Conservation (phyloP, 345 rosid species). For the Citrus hindsii region DNA sequence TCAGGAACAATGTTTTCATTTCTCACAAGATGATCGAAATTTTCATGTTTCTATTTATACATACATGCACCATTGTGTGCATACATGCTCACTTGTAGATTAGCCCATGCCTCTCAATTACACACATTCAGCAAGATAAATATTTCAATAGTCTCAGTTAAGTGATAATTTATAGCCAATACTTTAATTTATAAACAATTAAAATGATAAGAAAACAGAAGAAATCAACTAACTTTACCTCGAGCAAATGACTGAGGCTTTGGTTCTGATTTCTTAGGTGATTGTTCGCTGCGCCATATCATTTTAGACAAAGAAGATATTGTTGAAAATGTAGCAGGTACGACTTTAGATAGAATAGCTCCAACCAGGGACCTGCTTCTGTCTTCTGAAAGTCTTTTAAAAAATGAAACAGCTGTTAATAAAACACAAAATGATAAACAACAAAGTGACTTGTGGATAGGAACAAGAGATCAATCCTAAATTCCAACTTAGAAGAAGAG, state of each 20-base stretch:
- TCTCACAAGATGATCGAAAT: neutral
- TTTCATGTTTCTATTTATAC: neutral
- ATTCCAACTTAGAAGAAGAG: neutral
- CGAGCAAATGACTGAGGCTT: constrained; percentile 83
- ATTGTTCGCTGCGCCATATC: constrained; percentile 81
- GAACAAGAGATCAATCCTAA: neutral
- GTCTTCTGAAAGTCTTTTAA: constrained; percentile 86
- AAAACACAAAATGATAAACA: neutral
- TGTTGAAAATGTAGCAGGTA: constrained; percentile 92
- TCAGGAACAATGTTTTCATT: neutral
- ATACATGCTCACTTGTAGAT: neutral
- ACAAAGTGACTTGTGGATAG: neutral
- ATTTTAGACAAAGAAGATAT: constrained; percentile 84
- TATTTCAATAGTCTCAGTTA: neutral
- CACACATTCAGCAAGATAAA: neutral
- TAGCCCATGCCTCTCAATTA: neutral
- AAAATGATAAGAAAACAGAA: neutral
- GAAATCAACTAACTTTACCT: constrained; percentile 43
- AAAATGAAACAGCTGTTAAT: constrained; percentile 12
- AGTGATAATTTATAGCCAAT: neutral
- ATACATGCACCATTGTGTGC: neutral
- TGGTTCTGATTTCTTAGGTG: constrained; percentile 53
- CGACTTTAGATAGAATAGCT: constrained; percentile 86
- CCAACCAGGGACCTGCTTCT: constrained; percentile 84
- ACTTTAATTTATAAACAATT: neutral